Conservation (phyloP, 2,329 filamentous ascomycete species). For the Arthrobotrys musiformis region DNA sequence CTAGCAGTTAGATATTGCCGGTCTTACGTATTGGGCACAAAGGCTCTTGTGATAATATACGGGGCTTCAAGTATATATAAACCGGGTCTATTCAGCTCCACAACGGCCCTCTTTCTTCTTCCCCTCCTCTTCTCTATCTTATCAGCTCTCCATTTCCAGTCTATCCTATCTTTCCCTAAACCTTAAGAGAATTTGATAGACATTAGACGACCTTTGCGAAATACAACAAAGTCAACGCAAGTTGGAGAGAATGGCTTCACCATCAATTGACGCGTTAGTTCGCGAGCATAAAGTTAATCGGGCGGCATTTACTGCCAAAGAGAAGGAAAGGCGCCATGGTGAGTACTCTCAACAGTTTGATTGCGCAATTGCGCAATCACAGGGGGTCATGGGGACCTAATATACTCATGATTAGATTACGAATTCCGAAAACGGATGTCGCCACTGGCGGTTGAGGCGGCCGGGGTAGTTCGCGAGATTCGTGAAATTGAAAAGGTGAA, state of each 20-base stretch:
- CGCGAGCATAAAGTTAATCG: slow-evolving; percentile 81
- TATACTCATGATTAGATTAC: slow-evolving; percentile 68
- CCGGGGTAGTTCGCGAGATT: slow-evolving; percentile 81
- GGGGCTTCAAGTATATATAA: slow-evolving; percentile 1
- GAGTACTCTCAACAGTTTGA: slow-evolving; percentile 61
- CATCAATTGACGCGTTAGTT: slow-evolving; percentile 59
- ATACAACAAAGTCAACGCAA: slow-evolving; percentile 50
- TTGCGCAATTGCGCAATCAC: too few species aligned
- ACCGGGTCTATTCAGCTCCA: neutral
- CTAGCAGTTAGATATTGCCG: slow-evolving; percentile 9
- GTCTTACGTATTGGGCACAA: slow-evolving; percentile 20
- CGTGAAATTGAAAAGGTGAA: slow-evolving; percentile 78
- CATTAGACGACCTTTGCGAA: too few species aligned
- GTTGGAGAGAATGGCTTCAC: slow-evolving; percentile 10
- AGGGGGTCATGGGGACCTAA: too few species aligned
- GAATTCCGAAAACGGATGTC: slow-evolving; percentile 79
- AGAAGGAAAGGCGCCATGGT: slow-evolving; percentile 85
- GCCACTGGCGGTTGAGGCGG: slow-evolving; percentile 80
- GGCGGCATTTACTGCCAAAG: slow-evolving; percentile 79
- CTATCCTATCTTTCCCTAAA: neutral
- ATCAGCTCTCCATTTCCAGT: neutral
- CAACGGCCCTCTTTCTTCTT: neutral
- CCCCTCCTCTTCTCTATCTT: neutral
- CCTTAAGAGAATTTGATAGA: neutral
- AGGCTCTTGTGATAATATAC: too few species aligned